Conservation (phyloP, 192 early-diverging fungal species). For the Backusella morwellensis region DNA sequence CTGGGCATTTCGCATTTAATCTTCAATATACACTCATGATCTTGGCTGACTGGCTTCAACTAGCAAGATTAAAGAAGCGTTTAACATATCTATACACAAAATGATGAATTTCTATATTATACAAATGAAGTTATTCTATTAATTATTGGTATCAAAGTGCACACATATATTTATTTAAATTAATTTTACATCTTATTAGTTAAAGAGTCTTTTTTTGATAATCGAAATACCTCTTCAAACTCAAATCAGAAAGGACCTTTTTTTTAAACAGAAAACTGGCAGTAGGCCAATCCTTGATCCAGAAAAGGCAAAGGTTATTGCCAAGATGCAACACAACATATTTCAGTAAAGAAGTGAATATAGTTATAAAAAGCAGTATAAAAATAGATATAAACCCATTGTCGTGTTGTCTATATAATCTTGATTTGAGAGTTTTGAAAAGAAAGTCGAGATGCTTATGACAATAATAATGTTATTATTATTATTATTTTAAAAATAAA, state of each 20-base stretch:
- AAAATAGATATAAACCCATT: not conserved
- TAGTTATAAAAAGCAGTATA: not conserved
- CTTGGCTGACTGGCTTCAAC: not conserved
- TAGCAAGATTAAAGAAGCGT: not conserved
- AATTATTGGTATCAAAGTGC: not conserved
- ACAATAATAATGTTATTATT: not conserved
- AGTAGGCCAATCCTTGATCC: not conserved
- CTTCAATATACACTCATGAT: not conserved
- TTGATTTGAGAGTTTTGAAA: not conserved
- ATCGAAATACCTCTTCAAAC: constrained; percentile 8
- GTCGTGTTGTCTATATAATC: not conserved
- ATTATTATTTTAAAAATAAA: not conserved
- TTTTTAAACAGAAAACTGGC: not conserved
- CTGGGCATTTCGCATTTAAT: not conserved
- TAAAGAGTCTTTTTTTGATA: not conserved
- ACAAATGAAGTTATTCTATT: not conserved
- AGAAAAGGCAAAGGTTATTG: constrained; percentile 2
- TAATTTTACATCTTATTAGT: not conserved
- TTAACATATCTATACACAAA: not conserved
- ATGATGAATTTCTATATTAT: not conserved
- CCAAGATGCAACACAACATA: constrained; percentile 4
- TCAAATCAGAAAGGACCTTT: not conserved
- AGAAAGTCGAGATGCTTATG: not conserved
- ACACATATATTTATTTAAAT: not conserved
- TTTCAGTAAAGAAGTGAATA: not conserved